Evolutionary conservation across 2,329 filamentous ascomycete genomes (phyloP).

Genomic region (Hymenoscyphus occultus): DNA sequence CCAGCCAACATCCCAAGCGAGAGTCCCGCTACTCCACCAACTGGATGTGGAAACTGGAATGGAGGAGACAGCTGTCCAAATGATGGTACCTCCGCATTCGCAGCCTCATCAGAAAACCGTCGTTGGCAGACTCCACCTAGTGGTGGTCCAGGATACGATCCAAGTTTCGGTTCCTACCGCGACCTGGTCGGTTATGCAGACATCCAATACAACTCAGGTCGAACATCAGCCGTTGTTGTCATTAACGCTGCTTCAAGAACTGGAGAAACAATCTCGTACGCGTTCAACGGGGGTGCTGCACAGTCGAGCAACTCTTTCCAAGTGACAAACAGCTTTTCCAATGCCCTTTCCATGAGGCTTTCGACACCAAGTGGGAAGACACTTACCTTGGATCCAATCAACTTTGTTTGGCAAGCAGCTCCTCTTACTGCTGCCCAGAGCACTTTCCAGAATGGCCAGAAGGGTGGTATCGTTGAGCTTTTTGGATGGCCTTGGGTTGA

Average conservation of each 20-base stretch:
- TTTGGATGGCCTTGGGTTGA: slow-evolving; percentile 37
- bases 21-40: slow-evolving; percentile 25
- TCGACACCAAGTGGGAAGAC: slow-evolving; percentile 28
- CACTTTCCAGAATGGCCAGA: slow-evolving; percentile 31
- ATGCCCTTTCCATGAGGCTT: slow-evolving; percentile 28
- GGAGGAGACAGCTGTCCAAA: slow-evolving; percentile 30
- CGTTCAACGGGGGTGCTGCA: slow-evolving; percentile 14
- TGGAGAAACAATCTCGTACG: slow-evolving; percentile 28
- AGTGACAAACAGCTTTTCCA: slow-evolving; percentile 23
- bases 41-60: slow-evolving; percentile 34
- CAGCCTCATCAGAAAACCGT: slow-evolving; percentile 30
- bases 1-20: slow-evolving; percentile 29
- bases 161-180: slow-evolving; percentile 30
- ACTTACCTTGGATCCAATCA: slow-evolving; percentile 31
- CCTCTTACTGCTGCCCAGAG: slow-evolving; percentile 30
- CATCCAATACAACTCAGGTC: slow-evolving; percentile 33
- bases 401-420: slow-evolving; percentile 33
- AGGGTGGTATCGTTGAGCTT: slow-evolving; percentile 34
- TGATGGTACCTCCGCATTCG: slow-evolving; percentile 23
- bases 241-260: slow-evolving; percentile 34
- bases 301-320: slow-evolving; percentile 28
- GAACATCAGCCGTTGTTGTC: slow-evolving; percentile 29
- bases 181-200: slow-evolving; percentile 35
- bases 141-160: slow-evolving; percentile 25
- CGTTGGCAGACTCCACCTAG: slow-evolving; percentile 35